Conservation (phyloP, 2,329 filamentous ascomycete species). For the Esteya vermicola region DNA sequence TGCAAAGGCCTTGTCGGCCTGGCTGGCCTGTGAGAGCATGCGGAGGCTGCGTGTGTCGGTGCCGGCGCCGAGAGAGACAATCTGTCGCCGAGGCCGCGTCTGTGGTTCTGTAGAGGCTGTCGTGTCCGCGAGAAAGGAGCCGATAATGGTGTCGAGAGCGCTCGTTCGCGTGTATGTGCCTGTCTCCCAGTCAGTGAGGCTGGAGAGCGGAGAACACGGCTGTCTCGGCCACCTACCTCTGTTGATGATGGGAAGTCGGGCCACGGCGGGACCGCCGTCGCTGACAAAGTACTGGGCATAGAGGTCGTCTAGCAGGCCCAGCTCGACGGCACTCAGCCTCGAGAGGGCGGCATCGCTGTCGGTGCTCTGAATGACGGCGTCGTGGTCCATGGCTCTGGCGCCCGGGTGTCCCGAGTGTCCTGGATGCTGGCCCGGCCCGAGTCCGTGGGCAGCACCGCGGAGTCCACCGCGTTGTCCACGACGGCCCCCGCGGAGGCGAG, state of each 20-base stretch:
- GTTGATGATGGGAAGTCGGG: slow-evolving; percentile 84
- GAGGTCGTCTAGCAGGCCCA: slow-evolving; percentile 72
- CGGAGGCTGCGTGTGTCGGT: slow-evolving; percentile 85
- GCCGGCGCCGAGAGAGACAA: slow-evolving; percentile 84
- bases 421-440: slow-evolving; percentile 3
- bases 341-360: slow-evolving; percentile 86
- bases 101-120: slow-evolving; percentile 1
- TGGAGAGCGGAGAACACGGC: too few species aligned
- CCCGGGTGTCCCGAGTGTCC: too few species aligned
- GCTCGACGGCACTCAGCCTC: slow-evolving; percentile 70
- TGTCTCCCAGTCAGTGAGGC: slow-evolving; percentile 19
- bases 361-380: slow-evolving; percentile 71
- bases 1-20: slow-evolving; percentile 17
- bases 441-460: slow-evolving; percentile 7
- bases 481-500: slow-evolving; percentile 13
- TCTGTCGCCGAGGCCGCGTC: slow-evolving; percentile 44
- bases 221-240: slow-evolving; percentile 62
- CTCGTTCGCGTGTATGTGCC: slow-evolving; percentile 87
- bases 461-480: not conserved
- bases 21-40: slow-evolving; percentile 34
- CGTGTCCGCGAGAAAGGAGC: slow-evolving; percentile 46
- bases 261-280: slow-evolving; percentile 30
- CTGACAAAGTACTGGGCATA: slow-evolving; percentile 59
- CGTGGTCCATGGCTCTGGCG: slow-evolving; percentile 34
- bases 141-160: slow-evolving; percentile 66